Conservation (phyloP, 345 rosid genomes). For the Trapa bicornis region DNA sequence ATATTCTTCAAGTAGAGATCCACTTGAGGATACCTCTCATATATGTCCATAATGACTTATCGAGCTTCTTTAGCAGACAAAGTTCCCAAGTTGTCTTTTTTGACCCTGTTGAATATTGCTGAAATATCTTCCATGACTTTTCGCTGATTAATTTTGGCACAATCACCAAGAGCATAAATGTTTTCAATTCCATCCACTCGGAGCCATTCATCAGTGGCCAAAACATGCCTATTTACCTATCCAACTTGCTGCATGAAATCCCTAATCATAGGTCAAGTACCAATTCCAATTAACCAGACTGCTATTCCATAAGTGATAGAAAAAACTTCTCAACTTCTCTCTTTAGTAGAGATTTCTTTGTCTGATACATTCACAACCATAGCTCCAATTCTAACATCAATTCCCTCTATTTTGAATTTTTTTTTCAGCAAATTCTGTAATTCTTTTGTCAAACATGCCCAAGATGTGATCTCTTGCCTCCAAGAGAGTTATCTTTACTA, state of each 20-base stretch:
- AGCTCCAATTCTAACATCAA: slow-evolving; percentile 79
- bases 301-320: slow-evolving; percentile 84
- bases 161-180: slow-evolving; percentile 89
- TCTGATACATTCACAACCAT: slow-evolving; percentile 77
- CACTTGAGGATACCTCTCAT: slow-evolving; percentile 86
- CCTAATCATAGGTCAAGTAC: slow-evolving; percentile 64
- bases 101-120: slow-evolving; percentile 76
- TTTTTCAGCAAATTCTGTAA: slow-evolving; percentile 83
- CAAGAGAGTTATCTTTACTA: slow-evolving; percentile 65
- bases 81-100: slow-evolving; percentile 82
- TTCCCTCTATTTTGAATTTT: slow-evolving; percentile 84
- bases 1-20: slow-evolving; percentile 69
- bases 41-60: slow-evolving; percentile 60
- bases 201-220: slow-evolving; percentile 97
- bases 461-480: slow-evolving; percentile 96
- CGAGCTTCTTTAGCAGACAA: slow-evolving; percentile 68
- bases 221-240: slow-evolving; percentile 84
- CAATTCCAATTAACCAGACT: slow-evolving; percentile 99
- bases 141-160: slow-evolving; percentile 94
- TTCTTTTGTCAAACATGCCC: slow-evolving; percentile 98
- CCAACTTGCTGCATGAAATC: slow-evolving; percentile 91
- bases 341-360: slow-evolving; percentile 73
- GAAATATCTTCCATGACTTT: slow-evolving; percentile 91
- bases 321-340: slow-evolving; percentile 37
- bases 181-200: slow-evolving; percentile 63